These are phyloP conservation scores for Heterobasidion occidentale DNA, from an alignment of 1,284 basidiomycete species.

Conservation along the genomic window DNA sequence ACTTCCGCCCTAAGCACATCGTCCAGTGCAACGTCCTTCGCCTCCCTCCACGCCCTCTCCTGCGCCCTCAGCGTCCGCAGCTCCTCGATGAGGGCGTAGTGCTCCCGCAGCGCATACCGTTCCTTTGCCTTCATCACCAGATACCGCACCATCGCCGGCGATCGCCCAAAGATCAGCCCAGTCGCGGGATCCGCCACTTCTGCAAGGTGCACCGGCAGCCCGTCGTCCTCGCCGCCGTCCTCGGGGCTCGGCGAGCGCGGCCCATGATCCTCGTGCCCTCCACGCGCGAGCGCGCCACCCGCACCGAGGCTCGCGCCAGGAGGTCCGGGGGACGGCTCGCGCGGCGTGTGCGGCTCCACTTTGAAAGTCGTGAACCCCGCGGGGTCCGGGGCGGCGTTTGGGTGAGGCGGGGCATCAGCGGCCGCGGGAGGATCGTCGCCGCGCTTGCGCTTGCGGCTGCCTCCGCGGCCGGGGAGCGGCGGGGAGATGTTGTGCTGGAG, in stretches of 20 bases:
- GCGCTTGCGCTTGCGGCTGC: constrained; percentile 42
- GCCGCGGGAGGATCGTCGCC: constrained; percentile 3
- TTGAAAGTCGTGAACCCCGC: constrained; percentile 51
- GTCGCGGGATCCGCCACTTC: constrained; percentile 43
- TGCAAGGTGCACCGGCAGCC: constrained; percentile 43
- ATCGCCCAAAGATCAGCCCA: constrained; percentile 50
- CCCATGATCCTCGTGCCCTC: constrained; percentile 19
- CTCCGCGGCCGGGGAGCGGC: constrained; percentile 62
- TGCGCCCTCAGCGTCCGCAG: constrained; percentile 46
- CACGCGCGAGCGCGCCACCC: constrained; percentile 7
- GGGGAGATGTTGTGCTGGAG: constrained; percentile 78
- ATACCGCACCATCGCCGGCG: constrained; percentile 59
- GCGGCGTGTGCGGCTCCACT: constrained; percentile 43
- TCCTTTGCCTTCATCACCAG: constrained; percentile 74
- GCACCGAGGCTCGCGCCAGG: constrained; percentile 13
- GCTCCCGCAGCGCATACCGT: constrained; percentile 50
- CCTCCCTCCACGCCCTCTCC: constrained; percentile 37
- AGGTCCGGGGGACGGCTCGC: constrained; percentile 25
- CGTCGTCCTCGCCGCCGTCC: constrained; percentile 22
- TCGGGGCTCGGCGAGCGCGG: constrained; percentile 10
- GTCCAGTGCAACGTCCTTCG: constrained; percentile 52
- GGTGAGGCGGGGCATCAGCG: neutral
- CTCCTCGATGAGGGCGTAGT: constrained; percentile 56
- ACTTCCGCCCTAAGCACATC: constrained; percentile 39
- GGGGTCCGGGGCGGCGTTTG: neutral